Evolutionary conservation across 176 grass and related monocot species (phyloP), one percentile per base, ranked within the genome.

Genomic region (Dendrocalamus sinicus): DNA sequence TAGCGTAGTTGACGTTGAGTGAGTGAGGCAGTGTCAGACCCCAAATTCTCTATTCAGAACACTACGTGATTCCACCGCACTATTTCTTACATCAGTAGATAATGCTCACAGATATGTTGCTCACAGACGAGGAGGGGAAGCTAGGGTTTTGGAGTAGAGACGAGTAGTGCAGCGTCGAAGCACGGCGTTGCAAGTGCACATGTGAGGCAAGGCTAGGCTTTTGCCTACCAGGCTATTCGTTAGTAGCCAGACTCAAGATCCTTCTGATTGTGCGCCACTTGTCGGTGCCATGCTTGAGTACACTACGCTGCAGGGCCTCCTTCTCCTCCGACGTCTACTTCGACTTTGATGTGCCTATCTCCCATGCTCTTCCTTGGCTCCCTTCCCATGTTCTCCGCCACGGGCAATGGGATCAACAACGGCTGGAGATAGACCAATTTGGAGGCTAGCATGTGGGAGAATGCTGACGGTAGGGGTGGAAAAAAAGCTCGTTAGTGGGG

Each of bases 1-100:
- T 98, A 91, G 91, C 81, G 19, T 91, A 91, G 91, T 98, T 98
- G 40, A 95, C 93, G 86, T 95, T 93, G 53, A 95, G 77, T 23
- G 95, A 98, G 89, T 98, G 95, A 77, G 85, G 92, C 73, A 4
- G 32, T 39, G 37, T 39, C 4, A 39, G 4, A 39, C 4, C 37
- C 37, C 5, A 2, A 39, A 39, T 6, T 39, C 37, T 4, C 37
- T 5, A 39, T 39, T 39, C 0, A 5, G 37, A 39, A 39, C 4
- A 4, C 37, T 39, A 5, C 3, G 37, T 39, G 37, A 39, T 39
- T 39, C 37, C 37, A 39, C 37, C 0, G 0, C 4, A 39, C 5
- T 39, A 39, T 39, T 39, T 5, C 37, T 5, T 39, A 2, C 4
- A 39, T 39, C 37, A 39, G 37, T 39, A 39, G 37, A 39, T 39